Conservation (phyloP, 306 rosid genomes). For the Myrica gale region DNA sequence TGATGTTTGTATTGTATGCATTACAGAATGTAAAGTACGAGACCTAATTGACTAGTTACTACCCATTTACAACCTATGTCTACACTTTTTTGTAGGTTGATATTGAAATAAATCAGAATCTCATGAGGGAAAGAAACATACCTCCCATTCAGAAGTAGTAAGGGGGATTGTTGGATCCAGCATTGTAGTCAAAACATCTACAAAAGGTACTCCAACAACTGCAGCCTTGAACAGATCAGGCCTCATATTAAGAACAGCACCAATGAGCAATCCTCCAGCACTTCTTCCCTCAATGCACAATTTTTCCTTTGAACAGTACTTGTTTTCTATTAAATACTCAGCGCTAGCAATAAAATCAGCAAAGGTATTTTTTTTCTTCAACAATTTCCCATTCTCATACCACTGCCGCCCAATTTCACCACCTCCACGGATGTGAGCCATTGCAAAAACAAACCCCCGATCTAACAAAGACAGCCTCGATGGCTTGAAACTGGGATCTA, state of each 20-base stretch:
- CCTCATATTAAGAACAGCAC: slow-evolving; percentile 95
- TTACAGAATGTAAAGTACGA: not conserved
- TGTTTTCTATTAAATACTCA: slow-evolving; percentile 72
- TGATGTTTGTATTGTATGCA: not conserved
- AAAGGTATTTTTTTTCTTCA: slow-evolving; percentile 87
- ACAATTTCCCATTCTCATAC: slow-evolving; percentile 90
- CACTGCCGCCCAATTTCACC: slow-evolving; percentile 99
- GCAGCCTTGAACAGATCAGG: slow-evolving; percentile 96
- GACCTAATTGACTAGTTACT: slow-evolving; percentile 7
- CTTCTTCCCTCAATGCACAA: slow-evolving; percentile 84
- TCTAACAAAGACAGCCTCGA: slow-evolving; percentile 85
- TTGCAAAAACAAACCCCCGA: slow-evolving; percentile 80
- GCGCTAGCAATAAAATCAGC: slow-evolving; percentile 91
- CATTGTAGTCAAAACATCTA: slow-evolving; percentile 94
- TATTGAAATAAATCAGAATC: slow-evolving; percentile 10
- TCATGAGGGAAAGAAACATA: slow-evolving; percentile 25
- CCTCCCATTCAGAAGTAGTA: slow-evolving; percentile 99
- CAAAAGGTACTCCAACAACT: slow-evolving; percentile 94
- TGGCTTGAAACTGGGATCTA: slow-evolving; percentile 75
- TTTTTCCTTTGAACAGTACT: slow-evolving; percentile 70
- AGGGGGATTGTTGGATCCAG: slow-evolving; percentile 97
- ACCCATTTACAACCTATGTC: not conserved
- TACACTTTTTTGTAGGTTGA: slow-evolving; percentile 5
- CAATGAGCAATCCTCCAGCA: slow-evolving; percentile 94
- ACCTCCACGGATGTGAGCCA: slow-evolving; percentile 95